phyloP scores from a whole-genome alignment of 164 flowering plant species.

The Tetracentron sinense region DNA sequence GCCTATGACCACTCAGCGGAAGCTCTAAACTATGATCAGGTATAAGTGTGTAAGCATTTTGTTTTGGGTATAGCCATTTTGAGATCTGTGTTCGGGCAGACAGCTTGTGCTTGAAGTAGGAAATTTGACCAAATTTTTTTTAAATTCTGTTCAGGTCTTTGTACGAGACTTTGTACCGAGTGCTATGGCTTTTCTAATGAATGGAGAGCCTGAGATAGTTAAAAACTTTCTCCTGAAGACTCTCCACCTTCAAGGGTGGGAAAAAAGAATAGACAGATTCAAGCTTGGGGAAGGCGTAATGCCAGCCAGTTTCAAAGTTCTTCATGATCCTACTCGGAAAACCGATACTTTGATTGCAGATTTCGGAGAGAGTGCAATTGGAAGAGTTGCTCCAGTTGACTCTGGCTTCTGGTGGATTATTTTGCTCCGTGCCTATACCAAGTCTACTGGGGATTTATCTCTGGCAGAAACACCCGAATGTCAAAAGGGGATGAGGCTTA shows the following conservation, averaged over 20 bases:
- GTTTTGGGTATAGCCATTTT: not conserved
- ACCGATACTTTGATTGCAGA: constrained; percentile 3
- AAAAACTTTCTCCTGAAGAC: constrained; percentile 5
- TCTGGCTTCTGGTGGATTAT: constrained; percentile 14
- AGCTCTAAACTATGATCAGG: constrained; percentile 26
- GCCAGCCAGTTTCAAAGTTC: constrained; percentile 10
- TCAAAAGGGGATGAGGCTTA: constrained; percentile 6
- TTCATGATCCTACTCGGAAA: not conserved
- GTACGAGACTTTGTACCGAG: not conserved
- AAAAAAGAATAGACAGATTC: constrained; percentile 5
- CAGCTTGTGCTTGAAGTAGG: not conserved
- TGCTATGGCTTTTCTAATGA: not conserved
- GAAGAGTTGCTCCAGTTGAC: constrained; percentile 10
- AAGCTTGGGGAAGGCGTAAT: constrained; percentile 9
- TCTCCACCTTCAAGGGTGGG: constrained; percentile 7
- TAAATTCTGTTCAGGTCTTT: not conserved
- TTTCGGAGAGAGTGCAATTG: constrained; percentile 10
- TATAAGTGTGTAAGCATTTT: not conserved
- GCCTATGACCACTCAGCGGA: constrained; percentile 9
- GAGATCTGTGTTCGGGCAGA: not conserved
- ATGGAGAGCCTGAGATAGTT: constrained; percentile 5
- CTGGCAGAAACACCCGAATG: constrained; percentile 3
- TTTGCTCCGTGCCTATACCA: constrained; percentile 5
- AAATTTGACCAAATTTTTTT: not conserved
- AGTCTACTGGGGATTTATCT: constrained; percentile 4